Evolutionary conservation across 2,329 filamentous ascomycete genomes (phyloP).

Genomic region (Dissoconium aciculare): DNA sequence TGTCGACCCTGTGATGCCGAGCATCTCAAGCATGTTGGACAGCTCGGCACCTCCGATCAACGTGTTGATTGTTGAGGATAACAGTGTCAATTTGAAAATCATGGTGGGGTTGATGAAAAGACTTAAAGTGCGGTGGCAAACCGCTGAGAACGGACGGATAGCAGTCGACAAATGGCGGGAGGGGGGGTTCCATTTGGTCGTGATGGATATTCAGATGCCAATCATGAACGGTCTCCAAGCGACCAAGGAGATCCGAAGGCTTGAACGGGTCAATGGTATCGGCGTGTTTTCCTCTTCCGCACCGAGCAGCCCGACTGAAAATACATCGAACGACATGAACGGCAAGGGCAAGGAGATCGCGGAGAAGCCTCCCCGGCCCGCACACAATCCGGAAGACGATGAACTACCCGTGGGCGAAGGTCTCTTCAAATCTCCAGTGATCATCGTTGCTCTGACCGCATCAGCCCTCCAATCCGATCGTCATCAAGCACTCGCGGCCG

Average conservation of each 20-base stretch:
- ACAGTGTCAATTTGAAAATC: slow-evolving; percentile 89
- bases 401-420: slow-evolving; percentile 47
- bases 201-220: slow-evolving; percentile 97
- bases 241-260: slow-evolving; percentile 78
- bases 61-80: slow-evolving; percentile 94
- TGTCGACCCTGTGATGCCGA: slow-evolving; percentile 8
- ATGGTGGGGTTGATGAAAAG: slow-evolving; percentile 92
- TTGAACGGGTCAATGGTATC: slow-evolving; percentile 83
- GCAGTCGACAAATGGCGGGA: slow-evolving; percentile 85
- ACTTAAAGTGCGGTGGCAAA: slow-evolving; percentile 89
- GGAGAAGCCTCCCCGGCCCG: slow-evolving; percentile 13
- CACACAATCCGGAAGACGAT: slow-evolving; percentile 45
- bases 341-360: slow-evolving; percentile 24
- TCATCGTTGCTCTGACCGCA: slow-evolving; percentile 91
- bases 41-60: slow-evolving; percentile 87
- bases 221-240: slow-evolving; percentile 93
- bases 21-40: slow-evolving; percentile 43
- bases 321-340: slow-evolving; percentile 13
- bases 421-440: slow-evolving; percentile 89
- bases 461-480: slow-evolving; percentile 89
- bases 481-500: slow-evolving; percentile 84
- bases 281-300: slow-evolving; percentile 56
- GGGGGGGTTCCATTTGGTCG: slow-evolving; percentile 85
- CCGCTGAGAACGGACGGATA: slow-evolving; percentile 88
- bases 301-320: slow-evolving; percentile 29